These are phyloP conservation scores for Penicillium griseofulvum DNA, from an alignment of 2,329 filamentous ascomycete genomes.

Conservation along the genomic window DNA sequence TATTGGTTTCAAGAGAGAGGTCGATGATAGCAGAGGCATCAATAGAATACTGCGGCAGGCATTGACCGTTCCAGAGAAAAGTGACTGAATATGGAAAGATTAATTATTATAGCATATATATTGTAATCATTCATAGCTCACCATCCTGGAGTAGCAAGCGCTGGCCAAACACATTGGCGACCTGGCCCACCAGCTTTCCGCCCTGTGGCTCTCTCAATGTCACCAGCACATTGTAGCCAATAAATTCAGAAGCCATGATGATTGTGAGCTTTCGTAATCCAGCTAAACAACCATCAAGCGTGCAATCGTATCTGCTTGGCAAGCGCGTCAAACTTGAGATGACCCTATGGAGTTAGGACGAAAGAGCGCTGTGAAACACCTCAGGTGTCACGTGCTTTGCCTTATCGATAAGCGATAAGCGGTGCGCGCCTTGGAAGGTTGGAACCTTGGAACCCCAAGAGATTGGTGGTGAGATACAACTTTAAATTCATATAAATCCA, in stretches of 20 bases:
- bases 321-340: constrained; percentile 2
- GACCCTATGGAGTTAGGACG: constrained; percentile 10
- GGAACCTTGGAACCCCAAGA: no score
- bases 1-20: constrained; percentile 38
- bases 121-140: constrained; percentile 39
- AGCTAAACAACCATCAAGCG: constrained; percentile 3
- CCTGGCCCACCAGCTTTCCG: constrained; percentile 65
- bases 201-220: constrained; percentile 65
- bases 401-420: constrained; percentile 28
- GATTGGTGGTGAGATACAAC: no score
- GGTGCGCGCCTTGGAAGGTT: no score
- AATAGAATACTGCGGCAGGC: constrained; percentile 54
- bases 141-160: constrained; percentile 71
- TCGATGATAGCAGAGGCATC: constrained; percentile 60
- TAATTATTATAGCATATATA: constrained; percentile 15
- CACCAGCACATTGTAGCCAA: constrained; percentile 73
- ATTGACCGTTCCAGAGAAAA: constrained; percentile 52
- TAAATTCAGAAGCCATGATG: constrained; percentile 66
- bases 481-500: not conserved
- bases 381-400: constrained; percentile 22
- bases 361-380: constrained; percentile 18
- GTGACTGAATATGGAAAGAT: constrained; percentile 37
- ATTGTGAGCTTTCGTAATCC: constrained; percentile 1
- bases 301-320: not conserved
- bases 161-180: constrained; percentile 67